Conservation (phyloP, 306 rosid genomes). For the Trichosanthes truncata region DNA sequence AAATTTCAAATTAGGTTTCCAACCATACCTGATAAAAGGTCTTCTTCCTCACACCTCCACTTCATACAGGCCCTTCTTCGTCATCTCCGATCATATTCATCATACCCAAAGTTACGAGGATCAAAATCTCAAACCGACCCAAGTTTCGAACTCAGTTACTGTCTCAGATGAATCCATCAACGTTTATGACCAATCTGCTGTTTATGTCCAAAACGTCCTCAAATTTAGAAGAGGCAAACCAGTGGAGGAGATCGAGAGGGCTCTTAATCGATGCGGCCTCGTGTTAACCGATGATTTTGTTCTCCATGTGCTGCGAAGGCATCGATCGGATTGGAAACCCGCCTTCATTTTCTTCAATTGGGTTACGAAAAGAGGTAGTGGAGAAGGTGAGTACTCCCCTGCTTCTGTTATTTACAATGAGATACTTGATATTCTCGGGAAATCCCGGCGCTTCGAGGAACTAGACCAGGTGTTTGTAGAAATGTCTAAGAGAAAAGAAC, state of each 20-base stretch:
- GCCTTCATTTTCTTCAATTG: constrained; percentile 57
- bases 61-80: background rate
- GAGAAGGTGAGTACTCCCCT: constrained; percentile 17
- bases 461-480: constrained; percentile 52
- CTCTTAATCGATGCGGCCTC: constrained; percentile 38
- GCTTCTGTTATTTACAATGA: constrained; percentile 41
- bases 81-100: background rate
- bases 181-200: constrained; percentile 16
- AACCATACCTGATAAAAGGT: background rate
- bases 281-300: constrained; percentile 32
- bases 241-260: constrained; percentile 34
- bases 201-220: constrained; percentile 44
- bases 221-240: constrained; percentile 56
- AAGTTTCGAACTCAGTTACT: constrained; percentile 23
- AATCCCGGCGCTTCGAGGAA: constrained; percentile 39
- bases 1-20: constrained; percentile 18
- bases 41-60: background rate
- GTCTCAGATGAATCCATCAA: constrained; percentile 1
- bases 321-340: constrained; percentile 60
- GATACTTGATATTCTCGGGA: constrained; percentile 52
- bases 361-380: constrained; percentile 24
- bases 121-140: constrained; percentile 9
- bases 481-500: constrained; percentile 44
- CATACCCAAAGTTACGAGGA: background rate
- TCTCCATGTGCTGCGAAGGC: constrained; percentile 50